phyloP scores from a whole-genome alignment of 345 rosid species.

The Odontarrhena argentea region DNA sequence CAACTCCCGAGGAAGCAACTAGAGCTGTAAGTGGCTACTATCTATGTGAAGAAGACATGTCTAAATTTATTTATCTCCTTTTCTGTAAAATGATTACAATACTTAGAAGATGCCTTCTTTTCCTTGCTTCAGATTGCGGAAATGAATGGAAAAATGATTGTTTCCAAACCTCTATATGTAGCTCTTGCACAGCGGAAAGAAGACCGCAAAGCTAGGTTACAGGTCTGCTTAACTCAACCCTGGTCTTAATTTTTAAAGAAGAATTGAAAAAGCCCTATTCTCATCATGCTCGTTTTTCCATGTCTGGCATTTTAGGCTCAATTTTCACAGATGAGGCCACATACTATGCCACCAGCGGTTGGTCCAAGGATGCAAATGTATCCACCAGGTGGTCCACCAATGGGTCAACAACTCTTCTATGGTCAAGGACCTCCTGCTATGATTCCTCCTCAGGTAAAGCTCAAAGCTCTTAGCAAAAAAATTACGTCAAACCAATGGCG shows the following conservation, averaged over 20 bases:
- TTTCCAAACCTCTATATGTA: slow-evolving; percentile 85
- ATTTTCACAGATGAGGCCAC: slow-evolving; percentile 86
- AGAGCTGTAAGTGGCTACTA: slow-evolving; percentile 68
- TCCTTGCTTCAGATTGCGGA: slow-evolving; percentile 44
- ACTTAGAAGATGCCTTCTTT: not conserved
- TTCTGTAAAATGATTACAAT: not conserved
- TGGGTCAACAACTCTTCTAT: slow-evolving; percentile 70
- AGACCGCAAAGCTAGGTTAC: slow-evolving; percentile 91
- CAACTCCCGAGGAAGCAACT: slow-evolving; percentile 86
- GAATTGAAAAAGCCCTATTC: not conserved
- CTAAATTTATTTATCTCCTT: not conserved
- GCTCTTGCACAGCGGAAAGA: slow-evolving; percentile 93
- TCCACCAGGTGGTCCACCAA: slow-evolving; percentile 72
- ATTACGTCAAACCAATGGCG: slow-evolving; percentile 8
- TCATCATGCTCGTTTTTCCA: not conserved
- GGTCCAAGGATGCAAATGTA: slow-evolving; percentile 89
- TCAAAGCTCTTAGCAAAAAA: slow-evolving; percentile 8
- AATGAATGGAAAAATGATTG: slow-evolving; percentile 94
- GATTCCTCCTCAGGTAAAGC: slow-evolving; percentile 80
- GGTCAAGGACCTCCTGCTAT: slow-evolving; percentile 93
- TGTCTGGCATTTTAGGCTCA: slow-evolving; percentile 60
- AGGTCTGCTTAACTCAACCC: slow-evolving; percentile 50
- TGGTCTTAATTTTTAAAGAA: not conserved
- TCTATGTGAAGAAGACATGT: not conserved
- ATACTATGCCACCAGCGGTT: slow-evolving; percentile 70